Base-by-base conservation (phyloP, 1,284 basidiomycete genomes). In the Schizophyllum amplum region DNA sequence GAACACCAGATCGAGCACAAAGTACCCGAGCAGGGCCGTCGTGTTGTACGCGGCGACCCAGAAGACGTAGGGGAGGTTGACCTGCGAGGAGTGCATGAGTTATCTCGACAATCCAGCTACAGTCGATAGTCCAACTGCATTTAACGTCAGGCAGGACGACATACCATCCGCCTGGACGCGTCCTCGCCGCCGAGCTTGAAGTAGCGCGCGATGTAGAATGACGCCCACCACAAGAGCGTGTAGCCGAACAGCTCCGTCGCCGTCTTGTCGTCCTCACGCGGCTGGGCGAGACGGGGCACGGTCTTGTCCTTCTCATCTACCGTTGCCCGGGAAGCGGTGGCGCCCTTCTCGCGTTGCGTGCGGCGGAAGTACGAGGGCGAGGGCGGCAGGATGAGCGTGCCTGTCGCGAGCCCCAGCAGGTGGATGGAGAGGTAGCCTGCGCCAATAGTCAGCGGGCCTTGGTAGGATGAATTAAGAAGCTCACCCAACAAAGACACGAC, bases 21-120 rank as follows among this genome's bases (percentile, higher is more conserved):
- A 76, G 69, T 98, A 97, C 1, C 82, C 84, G 7, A 94, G 76
- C 21, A 98, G 74, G 72, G 95, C 94, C 1, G 85, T 80, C 0
- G 88, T 86, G 70, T 98, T 99, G 81, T 86, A 97, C 1, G 93
- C 94, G 0, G 82, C 81, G 5, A 90, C 82, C 94, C 94, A 98
- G 23, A 94, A 70, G 47, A 96, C 84, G 69, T 99, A 99, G 1
- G 87, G 79, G 23, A 93, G 64, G 66, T 99, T 98, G 51, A 87
- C n/a, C n/a, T n/a, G n/a, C n/a, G n/a, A n/a, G n/a, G n/a, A n/a
- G n/a, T n/a, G n/a, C n/a, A n/a, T n/a, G n/a, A n/a, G n/a, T n/a
- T n/a, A n/a, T n/a, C n/a, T n/a, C n/a, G n/a, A n/a, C n/a, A n/a
- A n/a, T n/a, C n/a, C n/a, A n/a, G n/a, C n/a, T n/a, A n/a, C n/a